Conservation (phyloP, 352 stramenopile genomes). For the Aphanomyces stellatus region DNA sequence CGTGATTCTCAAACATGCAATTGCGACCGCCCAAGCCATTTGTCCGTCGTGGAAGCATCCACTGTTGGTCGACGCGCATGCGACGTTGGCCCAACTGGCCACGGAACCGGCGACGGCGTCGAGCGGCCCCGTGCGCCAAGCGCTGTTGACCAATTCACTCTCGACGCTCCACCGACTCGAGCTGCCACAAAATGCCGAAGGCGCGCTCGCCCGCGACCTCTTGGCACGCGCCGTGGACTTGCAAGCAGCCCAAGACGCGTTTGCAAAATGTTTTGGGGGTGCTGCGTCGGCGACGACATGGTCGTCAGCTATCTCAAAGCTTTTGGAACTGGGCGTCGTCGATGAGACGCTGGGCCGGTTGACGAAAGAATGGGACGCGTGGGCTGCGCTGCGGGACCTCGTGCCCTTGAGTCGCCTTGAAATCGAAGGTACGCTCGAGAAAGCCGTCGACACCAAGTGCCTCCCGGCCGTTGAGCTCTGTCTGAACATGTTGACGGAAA, state of each 20-base stretch:
- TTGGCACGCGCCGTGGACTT: neutral
- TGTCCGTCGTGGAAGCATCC: constrained; percentile 29
- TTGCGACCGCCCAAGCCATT: constrained; percentile 48
- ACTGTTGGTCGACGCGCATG: neutral
- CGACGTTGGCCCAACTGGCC: neutral
- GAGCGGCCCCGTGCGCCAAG: neutral
- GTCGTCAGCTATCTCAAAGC: neutral
- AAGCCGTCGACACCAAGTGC: constrained; percentile 8
- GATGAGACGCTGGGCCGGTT: neutral
- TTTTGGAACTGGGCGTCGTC: neutral
- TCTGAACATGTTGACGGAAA: neutral
- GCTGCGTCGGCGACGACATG: neutral
- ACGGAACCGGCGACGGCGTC: neutral
- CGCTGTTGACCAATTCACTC: neutral
- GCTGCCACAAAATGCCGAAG: neutral
- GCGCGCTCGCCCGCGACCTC: neutral
- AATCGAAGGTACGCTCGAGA: constrained; percentile 3
- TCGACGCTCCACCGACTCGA: neutral
- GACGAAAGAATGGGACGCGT: neutral
- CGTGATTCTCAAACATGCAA: constrained; percentile 56
- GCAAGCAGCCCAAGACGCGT: neutral
- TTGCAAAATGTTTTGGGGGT: neutral
- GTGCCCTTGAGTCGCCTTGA: neutral
- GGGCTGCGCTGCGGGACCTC: neutral
- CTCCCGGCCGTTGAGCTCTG: neutral